phyloP scores from a whole-genome alignment of 805 yeast species.

The Wickerhamiella kurtzmanii region DNA sequence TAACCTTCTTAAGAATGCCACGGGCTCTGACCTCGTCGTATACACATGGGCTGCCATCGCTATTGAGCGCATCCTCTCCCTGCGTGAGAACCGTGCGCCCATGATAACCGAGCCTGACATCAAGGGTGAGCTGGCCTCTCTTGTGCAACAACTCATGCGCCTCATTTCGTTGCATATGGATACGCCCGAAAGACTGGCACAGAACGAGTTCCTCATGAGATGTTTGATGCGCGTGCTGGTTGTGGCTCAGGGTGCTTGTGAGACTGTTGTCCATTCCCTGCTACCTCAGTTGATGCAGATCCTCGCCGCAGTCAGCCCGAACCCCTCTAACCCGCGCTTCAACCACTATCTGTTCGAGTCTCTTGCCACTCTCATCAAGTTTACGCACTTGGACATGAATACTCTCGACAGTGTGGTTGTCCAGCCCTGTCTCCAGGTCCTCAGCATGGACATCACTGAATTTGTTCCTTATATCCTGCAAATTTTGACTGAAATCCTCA shows the following conservation, averaged over 20 bases:
- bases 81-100: slow-evolving; percentile 40
- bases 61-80: slow-evolving; percentile 71
- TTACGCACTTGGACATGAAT: slow-evolving; percentile 16
- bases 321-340: slow-evolving; percentile 92
- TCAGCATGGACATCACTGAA: slow-evolving; percentile 81
- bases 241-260: slow-evolving; percentile 42
- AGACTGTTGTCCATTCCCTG: slow-evolving; percentile 27
- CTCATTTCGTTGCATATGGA: slow-evolving; percentile 46
- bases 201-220: slow-evolving; percentile 86
- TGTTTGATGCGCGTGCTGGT: slow-evolving; percentile 74
- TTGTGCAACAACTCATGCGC: slow-evolving; percentile 52
- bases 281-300: slow-evolving; percentile 58
- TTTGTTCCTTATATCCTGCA: slow-evolving; percentile 90
- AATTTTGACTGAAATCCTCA: slow-evolving; percentile 67
- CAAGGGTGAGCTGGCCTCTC: slow-evolving; percentile 40
- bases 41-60: slow-evolving; percentile 91
- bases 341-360: slow-evolving; percentile 86
- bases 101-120: slow-evolving; percentile 67
- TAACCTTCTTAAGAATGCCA: slow-evolving; percentile 42
- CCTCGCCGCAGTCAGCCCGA: slow-evolving; percentile 56
- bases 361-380: slow-evolving; percentile 60
- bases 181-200: slow-evolving; percentile 83
- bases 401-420: slow-evolving; percentile 39
- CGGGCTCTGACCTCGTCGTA: slow-evolving; percentile 51
- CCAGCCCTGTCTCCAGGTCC: slow-evolving; percentile 51